Conservation (phyloP, 345 rosid genomes). For the Eucalyptus erythrocorys region DNA sequence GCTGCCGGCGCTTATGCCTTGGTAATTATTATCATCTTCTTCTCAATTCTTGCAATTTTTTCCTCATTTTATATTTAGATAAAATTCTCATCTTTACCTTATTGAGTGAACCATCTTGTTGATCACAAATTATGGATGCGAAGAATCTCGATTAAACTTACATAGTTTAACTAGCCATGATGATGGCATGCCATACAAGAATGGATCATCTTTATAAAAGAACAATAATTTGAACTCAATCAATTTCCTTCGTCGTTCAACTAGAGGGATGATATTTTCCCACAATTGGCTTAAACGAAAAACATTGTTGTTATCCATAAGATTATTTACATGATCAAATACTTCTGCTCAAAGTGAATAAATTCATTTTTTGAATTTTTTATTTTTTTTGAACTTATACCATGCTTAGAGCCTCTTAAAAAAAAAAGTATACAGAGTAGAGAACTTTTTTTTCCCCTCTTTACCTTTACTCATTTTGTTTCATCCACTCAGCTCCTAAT, state of each 20-base stretch:
- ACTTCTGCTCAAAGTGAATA: background rate
- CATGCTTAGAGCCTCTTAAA: background rate
- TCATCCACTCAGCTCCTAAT: background rate
- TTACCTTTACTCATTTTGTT: background rate
- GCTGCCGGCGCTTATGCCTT: constrained; percentile 39
- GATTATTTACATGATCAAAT: background rate
- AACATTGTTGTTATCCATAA: background rate
- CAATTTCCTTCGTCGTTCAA: background rate
- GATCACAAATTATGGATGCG: background rate
- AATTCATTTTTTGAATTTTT: too few relatives aligned
- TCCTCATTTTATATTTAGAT: background rate
- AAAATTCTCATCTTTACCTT: background rate
- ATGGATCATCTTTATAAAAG: background rate
- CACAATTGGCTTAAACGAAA: background rate
- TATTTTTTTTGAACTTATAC: background rate
- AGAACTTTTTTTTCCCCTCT: background rate
- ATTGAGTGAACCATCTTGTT: background rate
- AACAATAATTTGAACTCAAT: background rate
- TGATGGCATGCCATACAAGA: background rate
- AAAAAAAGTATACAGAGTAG: background rate
- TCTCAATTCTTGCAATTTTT: background rate
- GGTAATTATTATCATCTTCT: constrained; percentile 8
- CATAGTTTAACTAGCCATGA: background rate
- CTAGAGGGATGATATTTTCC: background rate
- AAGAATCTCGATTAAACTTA: background rate